phyloP scores from a whole-genome alignment of 2,329 filamentous ascomycete species.

The Tolypocladium ovalisporum region DNA sequence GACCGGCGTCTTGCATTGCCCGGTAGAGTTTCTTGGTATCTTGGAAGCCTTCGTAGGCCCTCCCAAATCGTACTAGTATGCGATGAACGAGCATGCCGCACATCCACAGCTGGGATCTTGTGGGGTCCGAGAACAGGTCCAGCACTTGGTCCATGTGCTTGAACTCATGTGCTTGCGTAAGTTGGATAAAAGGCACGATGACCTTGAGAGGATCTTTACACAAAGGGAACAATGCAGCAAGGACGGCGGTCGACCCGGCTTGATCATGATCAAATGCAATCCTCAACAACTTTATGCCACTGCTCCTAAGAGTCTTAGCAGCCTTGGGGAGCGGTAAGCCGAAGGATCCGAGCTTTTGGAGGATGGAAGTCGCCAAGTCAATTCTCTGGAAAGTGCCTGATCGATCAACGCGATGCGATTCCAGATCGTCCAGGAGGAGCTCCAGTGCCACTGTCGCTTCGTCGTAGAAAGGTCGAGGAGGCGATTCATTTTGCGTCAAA shows the following conservation, averaged over 20 bases:
- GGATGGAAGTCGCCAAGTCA: conserved; percentile 5
- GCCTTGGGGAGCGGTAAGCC: conserved; percentile 5
- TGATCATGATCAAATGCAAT: conserved; percentile 8
- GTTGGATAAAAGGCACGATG: conserved; percentile 3
- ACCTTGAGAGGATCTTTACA: conserved; percentile 11
- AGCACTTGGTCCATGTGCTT: conserved; percentile 5
- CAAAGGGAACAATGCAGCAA: conserved; percentile 11
- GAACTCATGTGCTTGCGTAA: conserved; percentile 3
- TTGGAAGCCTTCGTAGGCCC: conserved; percentile 1
- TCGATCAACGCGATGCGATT: neutral
- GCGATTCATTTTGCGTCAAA: neutral
- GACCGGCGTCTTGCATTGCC: conserved; percentile 15
- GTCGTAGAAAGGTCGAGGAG: conserved; percentile 1
- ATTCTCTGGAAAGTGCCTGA: conserved; percentile 1
- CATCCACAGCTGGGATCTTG: conserved; percentile 4
- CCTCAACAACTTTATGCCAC: conserved; percentile 14
- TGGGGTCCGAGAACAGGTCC: conserved; percentile 4
- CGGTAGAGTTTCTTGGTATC: conserved; percentile 15
- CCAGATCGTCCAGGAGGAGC: conserved; percentile 3
- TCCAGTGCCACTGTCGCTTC: conserved; percentile 5
- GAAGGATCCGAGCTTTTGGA: conserved; percentile 9
- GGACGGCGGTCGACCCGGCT: conserved; percentile 6
- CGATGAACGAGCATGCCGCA: conserved; percentile 6
- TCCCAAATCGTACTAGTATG: conserved; percentile 4
- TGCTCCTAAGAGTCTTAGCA: conserved; percentile 5